A percentile compares a stretch with the other conserved stretches of the same genome.
These are phyloP conservation scores for Scleromitrula shiraiana DNA, from an alignment of 2,329 filamentous ascomycete genomes.

Conservation along the genomic window DNA sequence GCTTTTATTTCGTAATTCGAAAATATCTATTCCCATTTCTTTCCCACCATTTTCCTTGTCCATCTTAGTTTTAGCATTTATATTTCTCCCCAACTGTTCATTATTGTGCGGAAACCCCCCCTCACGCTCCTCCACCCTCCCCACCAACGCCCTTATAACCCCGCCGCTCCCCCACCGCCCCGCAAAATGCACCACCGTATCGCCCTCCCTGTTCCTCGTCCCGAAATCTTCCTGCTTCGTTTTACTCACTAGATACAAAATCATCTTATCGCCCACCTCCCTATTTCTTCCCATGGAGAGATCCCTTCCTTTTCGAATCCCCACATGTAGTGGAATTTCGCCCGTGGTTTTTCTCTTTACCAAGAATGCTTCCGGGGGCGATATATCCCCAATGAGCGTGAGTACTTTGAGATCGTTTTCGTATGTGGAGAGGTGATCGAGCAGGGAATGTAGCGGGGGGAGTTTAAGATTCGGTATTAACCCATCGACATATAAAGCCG, in stretches of 20 bases:
- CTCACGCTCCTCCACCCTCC: neutral
- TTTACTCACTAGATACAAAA: neutral
- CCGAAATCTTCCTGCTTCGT: neutral
- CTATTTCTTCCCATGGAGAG: neutral
- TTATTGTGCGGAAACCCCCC: too few relatives aligned
- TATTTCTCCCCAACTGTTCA: too few relatives aligned
- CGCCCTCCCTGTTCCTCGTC: neutral
- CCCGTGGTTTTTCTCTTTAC: neutral
- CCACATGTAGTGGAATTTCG: constrained; percentile 3
- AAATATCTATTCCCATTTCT: too few relatives aligned
- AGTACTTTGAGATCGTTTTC: neutral
- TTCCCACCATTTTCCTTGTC: too few relatives aligned
- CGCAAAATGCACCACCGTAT: neutral
- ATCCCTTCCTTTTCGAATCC: neutral
- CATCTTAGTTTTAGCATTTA: too few relatives aligned
- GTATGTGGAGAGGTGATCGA: neutral
- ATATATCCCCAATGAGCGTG: neutral
- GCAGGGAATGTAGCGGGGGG: neutral
- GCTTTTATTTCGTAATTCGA: neutral
- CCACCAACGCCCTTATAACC: neutral
- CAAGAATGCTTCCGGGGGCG: neutral
- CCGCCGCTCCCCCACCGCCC: neutral
- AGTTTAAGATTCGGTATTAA: too few relatives aligned
- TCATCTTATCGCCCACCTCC: too few relatives aligned
- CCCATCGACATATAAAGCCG: too few relatives aligned